A percentile compares a stretch with the other conserved stretches of the same genome.
These are phyloP conservation scores for Phytopythium litorale DNA, from an alignment of 352 stramenopile species.

Conservation along the genomic window DNA sequence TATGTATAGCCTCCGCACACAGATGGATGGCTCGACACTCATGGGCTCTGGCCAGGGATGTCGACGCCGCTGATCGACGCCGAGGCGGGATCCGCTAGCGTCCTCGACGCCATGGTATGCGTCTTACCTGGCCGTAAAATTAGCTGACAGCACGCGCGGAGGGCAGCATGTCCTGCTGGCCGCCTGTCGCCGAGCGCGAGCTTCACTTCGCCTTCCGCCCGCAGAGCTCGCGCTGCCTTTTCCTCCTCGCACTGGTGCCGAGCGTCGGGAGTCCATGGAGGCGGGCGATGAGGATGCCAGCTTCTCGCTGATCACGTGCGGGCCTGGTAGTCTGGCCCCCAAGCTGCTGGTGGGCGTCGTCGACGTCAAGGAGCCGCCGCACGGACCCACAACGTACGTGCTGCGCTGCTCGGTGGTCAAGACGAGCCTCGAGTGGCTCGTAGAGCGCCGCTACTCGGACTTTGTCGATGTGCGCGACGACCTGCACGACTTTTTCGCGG, in stretches of 20 bases:
- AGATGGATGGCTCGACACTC: neutral
- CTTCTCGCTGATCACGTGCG: slow-evolving; percentile 57
- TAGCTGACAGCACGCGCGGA: neutral
- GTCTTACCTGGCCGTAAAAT: neutral
- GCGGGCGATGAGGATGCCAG: slow-evolving; percentile 25
- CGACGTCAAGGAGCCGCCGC: slow-evolving; percentile 13
- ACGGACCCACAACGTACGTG: slow-evolving; percentile 32
- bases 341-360: slow-evolving; percentile 51
- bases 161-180: neutral
- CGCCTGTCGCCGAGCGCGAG: neutral
- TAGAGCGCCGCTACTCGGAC: slow-evolving; percentile 69
- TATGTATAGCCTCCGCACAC: neutral
- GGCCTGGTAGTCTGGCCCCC: slow-evolving; percentile 34
- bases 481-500: slow-evolving; percentile 48
- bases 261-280: slow-evolving; percentile 13
- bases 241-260: neutral
- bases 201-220: neutral
- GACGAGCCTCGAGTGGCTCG: slow-evolving; percentile 47
- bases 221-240: neutral
- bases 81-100: neutral
- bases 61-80: neutral
- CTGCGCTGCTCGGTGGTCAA: slow-evolving; percentile 36
- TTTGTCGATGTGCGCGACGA: slow-evolving; percentile 54
- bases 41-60: too few relatives aligned
- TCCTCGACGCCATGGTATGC: neutral